A percentile compares a stretch with the other conserved stretches of the same genome.
phyloP scores from a whole-genome alignment of 148 eudicot genomes.

The Pouteria glomerata region DNA sequence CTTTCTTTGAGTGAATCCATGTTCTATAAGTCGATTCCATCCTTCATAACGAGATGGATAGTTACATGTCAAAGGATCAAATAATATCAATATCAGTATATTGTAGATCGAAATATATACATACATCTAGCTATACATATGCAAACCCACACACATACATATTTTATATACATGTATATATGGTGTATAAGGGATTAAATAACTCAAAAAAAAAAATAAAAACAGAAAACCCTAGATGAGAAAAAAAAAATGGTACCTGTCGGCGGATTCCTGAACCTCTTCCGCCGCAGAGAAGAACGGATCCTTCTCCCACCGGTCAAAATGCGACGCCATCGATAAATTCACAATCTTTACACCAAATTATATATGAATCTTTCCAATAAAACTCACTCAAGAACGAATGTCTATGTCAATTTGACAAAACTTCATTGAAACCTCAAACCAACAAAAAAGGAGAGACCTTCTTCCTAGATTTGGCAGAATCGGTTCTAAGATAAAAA shows the following conservation, averaged over 20 bases:
- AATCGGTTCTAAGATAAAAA: not conserved
- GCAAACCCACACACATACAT: too few species aligned
- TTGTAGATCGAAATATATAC: not conserved
- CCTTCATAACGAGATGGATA: constrained; percentile 26
- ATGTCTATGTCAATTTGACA: not conserved
- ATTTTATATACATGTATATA: not conserved
- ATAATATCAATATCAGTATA: not conserved
- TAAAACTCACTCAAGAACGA: not conserved
- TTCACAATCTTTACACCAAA: not conserved
- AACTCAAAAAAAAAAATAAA: not conserved
- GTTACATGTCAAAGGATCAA: not conserved
- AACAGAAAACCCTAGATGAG: not conserved
- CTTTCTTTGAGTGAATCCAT: constrained; percentile 64
- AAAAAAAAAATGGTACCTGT: constrained; percentile 36
- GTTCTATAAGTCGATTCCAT: constrained; percentile 83
- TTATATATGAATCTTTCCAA: not conserved
- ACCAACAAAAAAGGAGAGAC: not conserved
- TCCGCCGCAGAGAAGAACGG: constrained; percentile 83
- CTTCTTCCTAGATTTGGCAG: not conserved
- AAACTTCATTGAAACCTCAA: not conserved
- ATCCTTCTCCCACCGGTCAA: constrained; percentile 86
- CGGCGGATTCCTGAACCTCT: constrained; percentile 87
- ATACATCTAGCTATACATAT: constrained; percentile 2
- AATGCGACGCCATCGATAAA: constrained; percentile 46
- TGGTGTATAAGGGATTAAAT: not conserved